Percentiles rank a stretch among this genome's conserved stretches.
Evolutionary conservation across 805 yeast species (phyloP).

Genomic region (Barnettozyma botsteinii): DNA sequence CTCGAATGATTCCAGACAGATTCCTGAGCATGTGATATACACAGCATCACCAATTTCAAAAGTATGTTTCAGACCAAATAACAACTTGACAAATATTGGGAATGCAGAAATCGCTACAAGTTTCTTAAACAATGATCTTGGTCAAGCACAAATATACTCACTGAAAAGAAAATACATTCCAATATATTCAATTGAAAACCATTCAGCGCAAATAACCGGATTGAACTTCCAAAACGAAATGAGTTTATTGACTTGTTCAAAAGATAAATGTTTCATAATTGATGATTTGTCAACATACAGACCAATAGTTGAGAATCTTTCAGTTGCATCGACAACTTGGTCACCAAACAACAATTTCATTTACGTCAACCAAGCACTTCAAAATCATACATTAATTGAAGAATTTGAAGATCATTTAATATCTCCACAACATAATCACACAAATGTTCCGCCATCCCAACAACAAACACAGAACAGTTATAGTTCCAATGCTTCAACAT

Average conservation of each 20-base stretch:
- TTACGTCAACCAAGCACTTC: conserved; percentile 42
- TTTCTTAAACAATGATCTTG: conserved; percentile 60
- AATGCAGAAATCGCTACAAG: conserved; percentile 70
- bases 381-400: conserved; percentile 35
- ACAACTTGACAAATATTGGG: conserved; percentile 33
- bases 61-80: conserved; percentile 57
- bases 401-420: conserved; percentile 1
- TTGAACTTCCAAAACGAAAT: conserved; percentile 46
- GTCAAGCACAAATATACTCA: conserved; percentile 59
- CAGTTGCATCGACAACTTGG: conserved; percentile 55
- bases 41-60: conserved; percentile 77
- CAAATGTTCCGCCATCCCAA: neutral
- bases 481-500: conserved; percentile 6
- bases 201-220: conserved; percentile 49
- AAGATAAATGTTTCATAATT: conserved; percentile 43
- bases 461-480: conserved; percentile 2
- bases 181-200: conserved; percentile 43
- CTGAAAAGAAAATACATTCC: conserved; percentile 71
- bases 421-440: too few species aligned
- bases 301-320: conserved; percentile 44
- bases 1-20: conserved; percentile 29
- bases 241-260: conserved; percentile 43
- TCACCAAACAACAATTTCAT: conserved; percentile 43
- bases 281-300: conserved; percentile 41
- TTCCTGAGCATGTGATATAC: conserved; percentile 66